These are phyloP conservation scores for Sugiyamaella castrensis DNA, from an alignment of 1,139 yeast species.

Conservation along the genomic window DNA sequence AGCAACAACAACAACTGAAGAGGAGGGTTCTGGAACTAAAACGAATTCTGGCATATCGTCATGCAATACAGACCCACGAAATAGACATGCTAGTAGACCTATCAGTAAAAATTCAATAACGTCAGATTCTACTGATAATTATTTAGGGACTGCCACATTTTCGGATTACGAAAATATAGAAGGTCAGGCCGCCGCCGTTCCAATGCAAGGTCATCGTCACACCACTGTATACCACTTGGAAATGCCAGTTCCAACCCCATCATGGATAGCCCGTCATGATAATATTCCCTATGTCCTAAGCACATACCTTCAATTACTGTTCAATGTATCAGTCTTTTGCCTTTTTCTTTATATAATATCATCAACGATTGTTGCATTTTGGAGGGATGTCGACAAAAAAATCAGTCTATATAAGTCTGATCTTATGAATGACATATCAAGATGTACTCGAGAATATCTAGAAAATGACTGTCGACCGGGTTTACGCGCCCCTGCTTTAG, in stretches of 20 bases:
- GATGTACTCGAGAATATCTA: slow-evolving; percentile 65
- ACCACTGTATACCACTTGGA: slow-evolving; percentile 3
- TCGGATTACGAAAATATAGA: neutral
- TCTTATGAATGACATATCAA: slow-evolving; percentile 56
- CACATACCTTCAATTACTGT: slow-evolving; percentile 64
- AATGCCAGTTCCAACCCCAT: slow-evolving; percentile 23
- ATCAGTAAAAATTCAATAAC: neutral
- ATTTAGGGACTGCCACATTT: neutral
- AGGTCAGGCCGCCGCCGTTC: too few relatives aligned
- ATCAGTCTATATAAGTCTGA: slow-evolving; percentile 55
- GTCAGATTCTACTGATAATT: too few relatives aligned
- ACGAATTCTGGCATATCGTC: too few relatives aligned
- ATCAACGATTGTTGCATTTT: slow-evolving; percentile 54
- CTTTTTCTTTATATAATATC: slow-evolving; percentile 52
- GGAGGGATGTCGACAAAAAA: slow-evolving; percentile 62
- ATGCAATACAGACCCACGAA: too few relatives aligned
- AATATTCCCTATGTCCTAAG: slow-evolving; percentile 65
- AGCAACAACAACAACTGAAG: too few relatives aligned
- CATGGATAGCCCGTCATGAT: slow-evolving; percentile 40
- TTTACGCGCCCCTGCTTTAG: slow-evolving; percentile 60
- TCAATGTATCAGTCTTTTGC: slow-evolving; percentile 56
- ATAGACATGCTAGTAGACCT: too few relatives aligned
- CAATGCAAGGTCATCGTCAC: too few relatives aligned
- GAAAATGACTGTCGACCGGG: slow-evolving; percentile 60
- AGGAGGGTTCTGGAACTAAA: too few relatives aligned